These are phyloP conservation scores for Trichoderma koningiopsis DNA, from an alignment of 2,329 filamentous ascomycete species.

Conservation along the genomic window DNA sequence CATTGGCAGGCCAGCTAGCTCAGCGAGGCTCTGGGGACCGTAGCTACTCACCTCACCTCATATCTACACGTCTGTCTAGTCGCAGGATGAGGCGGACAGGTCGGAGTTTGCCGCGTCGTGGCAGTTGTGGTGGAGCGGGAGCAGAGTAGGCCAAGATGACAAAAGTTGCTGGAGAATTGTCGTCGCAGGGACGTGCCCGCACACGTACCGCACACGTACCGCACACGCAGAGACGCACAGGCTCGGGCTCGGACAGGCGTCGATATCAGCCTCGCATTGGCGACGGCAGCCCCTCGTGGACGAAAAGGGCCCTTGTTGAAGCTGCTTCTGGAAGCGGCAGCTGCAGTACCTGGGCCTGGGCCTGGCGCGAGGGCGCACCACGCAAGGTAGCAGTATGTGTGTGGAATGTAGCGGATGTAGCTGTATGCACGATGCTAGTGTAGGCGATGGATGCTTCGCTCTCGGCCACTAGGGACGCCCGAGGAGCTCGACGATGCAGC, in stretches of 20 bases:
- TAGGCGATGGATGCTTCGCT: not conserved
- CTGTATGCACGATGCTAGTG: conserved; percentile 10
- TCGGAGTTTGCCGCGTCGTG: conserved; percentile 8
- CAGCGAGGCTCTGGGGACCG: not conserved
- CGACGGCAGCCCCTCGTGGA: conserved; percentile 1
- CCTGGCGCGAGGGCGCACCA: conserved; percentile 21
- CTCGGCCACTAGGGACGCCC: conserved; percentile 4
- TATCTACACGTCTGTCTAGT: conserved; percentile 11
- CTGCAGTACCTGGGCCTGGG: conserved; percentile 9
- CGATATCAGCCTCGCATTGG: conserved; percentile 23
- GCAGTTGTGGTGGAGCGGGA: conserved; percentile 23
- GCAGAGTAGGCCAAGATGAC: conserved; percentile 1
- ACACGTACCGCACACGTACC: conserved; percentile 6
- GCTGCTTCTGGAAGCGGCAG: conserved; percentile 22
- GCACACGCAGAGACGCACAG: not conserved
- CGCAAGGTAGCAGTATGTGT: not conserved
- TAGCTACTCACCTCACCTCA: conserved; percentile 27
- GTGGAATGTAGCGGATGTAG: conserved; percentile 10
- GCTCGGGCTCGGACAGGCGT: conserved; percentile 9
- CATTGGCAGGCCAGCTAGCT: conserved; percentile 10
- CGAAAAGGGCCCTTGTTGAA: conserved; percentile 6
- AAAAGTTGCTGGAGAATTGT: conserved; percentile 13
- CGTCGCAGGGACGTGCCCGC: conserved; percentile 9
- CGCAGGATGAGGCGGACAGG: conserved; percentile 10
- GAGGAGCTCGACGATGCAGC: conserved; percentile 15